phyloP scores from a whole-genome alignment of 164 flowering plant genomes.

The Magnolia changhungtana region DNA sequence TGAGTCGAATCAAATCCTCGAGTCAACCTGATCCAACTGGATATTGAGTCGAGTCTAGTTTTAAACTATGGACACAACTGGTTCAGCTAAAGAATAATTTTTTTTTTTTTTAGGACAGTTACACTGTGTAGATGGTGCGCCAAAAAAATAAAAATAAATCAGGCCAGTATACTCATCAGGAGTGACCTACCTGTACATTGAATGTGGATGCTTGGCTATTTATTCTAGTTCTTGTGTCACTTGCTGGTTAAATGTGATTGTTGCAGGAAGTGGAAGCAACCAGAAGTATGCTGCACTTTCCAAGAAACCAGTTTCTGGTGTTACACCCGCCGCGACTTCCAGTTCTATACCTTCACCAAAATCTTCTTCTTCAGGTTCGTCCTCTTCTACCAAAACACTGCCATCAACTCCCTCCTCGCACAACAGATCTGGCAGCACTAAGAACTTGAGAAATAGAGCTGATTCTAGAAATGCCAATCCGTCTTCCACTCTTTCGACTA shows the following conservation, averaged over 20 bases:
- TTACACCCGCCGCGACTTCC: slow-evolving; percentile 28
- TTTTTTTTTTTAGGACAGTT: neutral
- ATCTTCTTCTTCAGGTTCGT: slow-evolving; percentile 35
- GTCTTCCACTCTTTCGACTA: slow-evolving; percentile 1
- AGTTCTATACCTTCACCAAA: slow-evolving; percentile 34
- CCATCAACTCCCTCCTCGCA: slow-evolving; percentile 40
- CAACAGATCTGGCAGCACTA: slow-evolving; percentile 42
- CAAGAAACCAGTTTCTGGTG: slow-evolving; percentile 23
- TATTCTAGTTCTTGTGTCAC: neutral
- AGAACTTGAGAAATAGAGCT: slow-evolving; percentile 26
- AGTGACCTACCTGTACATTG: neutral
- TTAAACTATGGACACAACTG: too few relatives aligned
- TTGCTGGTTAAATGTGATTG: neutral
- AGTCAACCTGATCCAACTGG: too few relatives aligned
- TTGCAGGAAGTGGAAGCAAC: slow-evolving; percentile 26
- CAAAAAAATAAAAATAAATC: too few relatives aligned
- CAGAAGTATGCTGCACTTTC: slow-evolving; percentile 20
- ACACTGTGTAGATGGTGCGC: neutral
- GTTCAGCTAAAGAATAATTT: too few relatives aligned
- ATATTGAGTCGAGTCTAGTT: too few relatives aligned
- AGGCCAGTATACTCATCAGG: neutral
- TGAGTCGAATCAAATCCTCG: too few relatives aligned
- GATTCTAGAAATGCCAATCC: slow-evolving; percentile 13
- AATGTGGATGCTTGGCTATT: neutral
- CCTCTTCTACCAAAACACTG: slow-evolving; percentile 27